Conservation (phyloP, 768 basidiomycete species). For the Tricholoma saponaceum region DNA sequence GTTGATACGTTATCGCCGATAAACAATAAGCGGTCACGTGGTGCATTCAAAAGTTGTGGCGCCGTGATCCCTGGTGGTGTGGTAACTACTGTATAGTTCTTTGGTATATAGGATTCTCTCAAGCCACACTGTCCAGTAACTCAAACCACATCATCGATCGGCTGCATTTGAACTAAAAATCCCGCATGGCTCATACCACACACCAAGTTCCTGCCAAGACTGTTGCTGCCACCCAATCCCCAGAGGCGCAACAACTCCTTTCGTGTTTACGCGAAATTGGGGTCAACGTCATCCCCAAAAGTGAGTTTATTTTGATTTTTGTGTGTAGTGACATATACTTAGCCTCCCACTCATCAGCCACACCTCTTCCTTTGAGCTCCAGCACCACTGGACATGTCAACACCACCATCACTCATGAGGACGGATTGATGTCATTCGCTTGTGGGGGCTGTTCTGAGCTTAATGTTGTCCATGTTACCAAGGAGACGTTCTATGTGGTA, state of each 20-base stretch:
- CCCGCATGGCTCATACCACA: not conserved
- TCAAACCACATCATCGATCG: not conserved
- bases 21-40: not conserved
- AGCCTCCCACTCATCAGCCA: not conserved
- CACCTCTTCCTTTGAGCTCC: not conserved
- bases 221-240: not conserved
- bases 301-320: not conserved
- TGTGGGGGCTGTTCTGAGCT: not conserved
- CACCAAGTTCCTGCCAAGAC: not conserved
- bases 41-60: too few relatives aligned
- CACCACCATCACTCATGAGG: not conserved
- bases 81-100: constrained; percentile 1
- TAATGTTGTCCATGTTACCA: not conserved
- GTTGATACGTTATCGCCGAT: not conserved
- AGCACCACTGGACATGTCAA: not conserved
- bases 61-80: not conserved
- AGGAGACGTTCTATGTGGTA: not conserved
- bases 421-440: not conserved
- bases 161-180: not conserved
- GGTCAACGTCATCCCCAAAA: not conserved
- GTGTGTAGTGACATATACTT: not conserved
- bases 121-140: not conserved
- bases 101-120: not conserved
- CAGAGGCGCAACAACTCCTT: not conserved
- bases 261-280: not conserved